Conservation (phyloP, 2,329 filamentous ascomycete genomes). For the Ceratocystis cacaofunesta region DNA sequence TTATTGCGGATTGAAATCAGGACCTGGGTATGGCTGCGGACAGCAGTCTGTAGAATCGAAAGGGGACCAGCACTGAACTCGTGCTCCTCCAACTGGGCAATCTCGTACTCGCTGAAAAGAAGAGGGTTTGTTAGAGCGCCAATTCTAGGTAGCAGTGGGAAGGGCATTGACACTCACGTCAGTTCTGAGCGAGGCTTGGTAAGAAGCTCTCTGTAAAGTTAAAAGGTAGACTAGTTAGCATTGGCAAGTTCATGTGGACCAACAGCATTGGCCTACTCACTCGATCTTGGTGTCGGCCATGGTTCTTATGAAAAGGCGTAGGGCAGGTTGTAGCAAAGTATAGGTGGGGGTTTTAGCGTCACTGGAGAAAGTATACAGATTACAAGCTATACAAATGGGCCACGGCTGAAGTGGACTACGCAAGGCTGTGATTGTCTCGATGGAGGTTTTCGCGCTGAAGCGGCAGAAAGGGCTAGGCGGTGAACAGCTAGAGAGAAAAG, state of each 20-base stretch:
- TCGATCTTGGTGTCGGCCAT: conserved; percentile 61
- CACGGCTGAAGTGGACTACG: conserved; percentile 11
- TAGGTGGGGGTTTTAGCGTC: neutral
- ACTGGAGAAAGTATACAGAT: neutral
- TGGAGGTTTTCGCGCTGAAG: conserved; percentile 14
- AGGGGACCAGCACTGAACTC: conserved; percentile 43
- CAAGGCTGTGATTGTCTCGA: conserved; percentile 15
- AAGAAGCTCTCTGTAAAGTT: conserved; percentile 56
- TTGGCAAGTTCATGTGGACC: neutral
- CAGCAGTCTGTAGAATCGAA: conserved; percentile 91
- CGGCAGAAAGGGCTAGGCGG: conserved; percentile 15
- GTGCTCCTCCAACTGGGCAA: conserved; percentile 52
- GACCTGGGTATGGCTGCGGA: conserved; percentile 86
- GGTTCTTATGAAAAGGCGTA: conserved; percentile 18
- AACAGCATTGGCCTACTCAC: conserved; percentile 28
- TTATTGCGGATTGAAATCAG: conserved; percentile 97
- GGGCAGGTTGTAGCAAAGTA: neutral
- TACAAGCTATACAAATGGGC: neutral
- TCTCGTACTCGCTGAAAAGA: conserved; percentile 67
- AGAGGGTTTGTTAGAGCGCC: conserved; percentile 6
- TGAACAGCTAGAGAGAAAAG: conserved; percentile 6
- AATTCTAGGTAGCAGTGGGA: neutral
- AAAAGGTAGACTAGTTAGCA: neutral
- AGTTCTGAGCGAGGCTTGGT: conserved; percentile 80
- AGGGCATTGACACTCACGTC: conserved; percentile 49